These are phyloP conservation scores for Xylaria digitata DNA, from an alignment of 2,329 filamentous ascomycete genomes.

Conservation along the genomic window DNA sequence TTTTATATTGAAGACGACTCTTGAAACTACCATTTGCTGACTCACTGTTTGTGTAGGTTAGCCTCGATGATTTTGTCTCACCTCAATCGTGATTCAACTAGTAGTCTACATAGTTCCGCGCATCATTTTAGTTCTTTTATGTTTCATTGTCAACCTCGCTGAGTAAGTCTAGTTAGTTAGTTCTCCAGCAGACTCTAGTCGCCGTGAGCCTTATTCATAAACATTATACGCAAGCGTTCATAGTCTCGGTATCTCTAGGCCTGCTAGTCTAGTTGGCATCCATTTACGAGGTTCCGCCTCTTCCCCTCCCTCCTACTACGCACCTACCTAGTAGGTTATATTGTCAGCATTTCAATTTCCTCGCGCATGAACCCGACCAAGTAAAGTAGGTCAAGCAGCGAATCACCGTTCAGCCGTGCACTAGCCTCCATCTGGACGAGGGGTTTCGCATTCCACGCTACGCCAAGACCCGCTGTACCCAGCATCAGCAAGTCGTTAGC, in stretches of 20 bases:
- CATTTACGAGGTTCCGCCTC: slow-evolving; percentile 19
- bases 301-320: slow-evolving; percentile 23
- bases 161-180: slow-evolving; percentile 1
- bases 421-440: slow-evolving; percentile 82
- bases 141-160: background rate
- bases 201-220: background rate
- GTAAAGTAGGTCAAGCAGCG: slow-evolving; percentile 77
- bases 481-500: slow-evolving; percentile 88
- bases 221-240: background rate
- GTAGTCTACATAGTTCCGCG: background rate
- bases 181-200: background rate
- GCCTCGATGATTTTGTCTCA: background rate
- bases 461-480: slow-evolving; percentile 77
- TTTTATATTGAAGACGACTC: background rate
- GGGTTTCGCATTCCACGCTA: slow-evolving; percentile 88
- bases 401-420: slow-evolving; percentile 76
- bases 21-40: background rate
- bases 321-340: slow-evolving; percentile 43
- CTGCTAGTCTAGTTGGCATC: slow-evolving; percentile 46
- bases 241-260: slow-evolving; percentile 7
- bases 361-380: slow-evolving; percentile 77
- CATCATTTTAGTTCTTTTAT: background rate
- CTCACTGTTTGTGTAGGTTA: background rate
- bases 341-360: slow-evolving; percentile 65
- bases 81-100: background rate